Evolutionary conservation across 441 rosid genomes (phyloP).

Genomic region (Syzygium syzygioides): DNA sequence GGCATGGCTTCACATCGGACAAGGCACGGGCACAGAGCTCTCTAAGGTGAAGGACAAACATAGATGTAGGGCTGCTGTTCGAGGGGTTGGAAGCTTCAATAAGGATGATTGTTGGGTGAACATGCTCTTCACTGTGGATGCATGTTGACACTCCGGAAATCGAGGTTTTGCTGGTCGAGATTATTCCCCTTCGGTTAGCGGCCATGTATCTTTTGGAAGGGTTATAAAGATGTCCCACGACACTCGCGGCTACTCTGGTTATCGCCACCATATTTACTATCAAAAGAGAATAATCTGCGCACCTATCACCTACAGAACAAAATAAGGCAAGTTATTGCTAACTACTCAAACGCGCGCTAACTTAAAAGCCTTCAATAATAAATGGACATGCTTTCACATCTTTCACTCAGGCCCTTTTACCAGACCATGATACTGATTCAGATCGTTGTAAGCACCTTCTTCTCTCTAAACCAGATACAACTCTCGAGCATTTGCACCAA

Average conservation of each 20-base stretch:
- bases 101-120: background rate
- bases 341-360: background rate
- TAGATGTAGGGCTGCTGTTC: background rate
- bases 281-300: slow-evolving; percentile 14
- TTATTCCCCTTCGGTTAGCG: slow-evolving; percentile 20
- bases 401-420: background rate
- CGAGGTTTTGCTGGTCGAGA: slow-evolving; percentile 9
- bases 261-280: slow-evolving; percentile 7
- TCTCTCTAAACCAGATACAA: background rate
- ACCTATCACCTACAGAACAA: background rate
- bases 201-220: slow-evolving; percentile 30
- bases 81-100: slow-evolving; percentile 3
- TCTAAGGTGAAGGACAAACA: slow-evolving; percentile 11
- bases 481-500: background rate
- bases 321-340: background rate
- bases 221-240: slow-evolving; percentile 21
- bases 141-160: slow-evolving; percentile 2
- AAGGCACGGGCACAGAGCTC: slow-evolving; percentile 6
- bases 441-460: no score
- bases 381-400: slow-evolving; percentile 22
- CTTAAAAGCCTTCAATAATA: background rate
- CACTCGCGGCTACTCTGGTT: slow-evolving; percentile 15
- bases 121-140: background rate
- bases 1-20: background rate
- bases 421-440: no score